Evolutionary conservation across 768 basidiomycete species (phyloP).

Genomic region (Mrakia frigida): DNA sequence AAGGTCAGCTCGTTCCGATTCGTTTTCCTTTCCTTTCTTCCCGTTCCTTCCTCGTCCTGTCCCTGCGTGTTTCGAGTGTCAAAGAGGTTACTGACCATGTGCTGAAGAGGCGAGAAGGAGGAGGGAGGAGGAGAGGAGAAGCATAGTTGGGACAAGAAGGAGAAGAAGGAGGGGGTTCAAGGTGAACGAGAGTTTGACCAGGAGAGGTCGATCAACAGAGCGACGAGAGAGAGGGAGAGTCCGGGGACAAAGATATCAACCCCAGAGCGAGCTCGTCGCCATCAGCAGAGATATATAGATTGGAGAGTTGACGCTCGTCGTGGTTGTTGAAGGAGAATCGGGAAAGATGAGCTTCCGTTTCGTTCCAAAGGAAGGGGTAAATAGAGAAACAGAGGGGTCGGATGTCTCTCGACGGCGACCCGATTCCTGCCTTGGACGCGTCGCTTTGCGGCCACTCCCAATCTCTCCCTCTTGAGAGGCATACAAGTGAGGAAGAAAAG

Average conservation of each 20-base stretch:
- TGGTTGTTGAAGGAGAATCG: background rate
- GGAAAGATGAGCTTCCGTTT: background rate
- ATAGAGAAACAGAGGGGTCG: no score
- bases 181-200: background rate
- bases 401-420: no score
- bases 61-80: background rate
- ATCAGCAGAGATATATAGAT: no score
- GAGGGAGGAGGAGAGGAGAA: background rate
- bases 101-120: background rate
- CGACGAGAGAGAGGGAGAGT: background rate
- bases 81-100: background rate
- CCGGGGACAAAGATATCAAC: background rate
- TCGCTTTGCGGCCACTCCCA: no score
- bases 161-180: background rate
- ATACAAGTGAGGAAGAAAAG: no score
- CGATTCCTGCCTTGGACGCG: no score
- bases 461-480: no score
- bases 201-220: background rate
- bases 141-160: background rate
- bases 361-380: no score
- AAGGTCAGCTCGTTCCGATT: background rate
- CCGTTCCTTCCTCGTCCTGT: background rate
- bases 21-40: no score
- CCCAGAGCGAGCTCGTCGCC: background rate
- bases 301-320: no score